These are phyloP conservation scores for Heliamphora pulchella DNA, from an alignment of 179 eudicot species.

Conservation along the genomic window DNA sequence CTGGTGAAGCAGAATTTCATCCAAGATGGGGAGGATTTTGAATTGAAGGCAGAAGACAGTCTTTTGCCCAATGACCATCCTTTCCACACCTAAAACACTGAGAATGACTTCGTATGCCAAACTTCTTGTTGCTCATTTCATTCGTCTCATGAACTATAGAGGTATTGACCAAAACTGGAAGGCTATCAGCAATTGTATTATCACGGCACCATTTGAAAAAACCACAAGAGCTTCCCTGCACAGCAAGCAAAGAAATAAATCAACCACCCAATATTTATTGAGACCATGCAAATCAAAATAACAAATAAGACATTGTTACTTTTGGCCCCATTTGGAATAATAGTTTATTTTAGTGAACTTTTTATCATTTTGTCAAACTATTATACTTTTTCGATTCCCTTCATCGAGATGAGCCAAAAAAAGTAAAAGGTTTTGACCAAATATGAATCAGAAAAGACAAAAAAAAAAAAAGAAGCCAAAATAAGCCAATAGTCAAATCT, in stretches of 20 bases:
- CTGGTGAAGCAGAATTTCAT: constrained; percentile 5
- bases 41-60: constrained; percentile 22
- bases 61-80: constrained; percentile 45
- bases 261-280: background rate
- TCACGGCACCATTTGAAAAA: constrained; percentile 30
- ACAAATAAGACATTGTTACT: background rate
- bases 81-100: constrained; percentile 34
- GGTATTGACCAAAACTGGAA: constrained; percentile 4
- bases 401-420: no score
- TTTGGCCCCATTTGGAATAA: background rate
- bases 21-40: background rate
- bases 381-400: no score
- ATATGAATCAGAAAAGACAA: no score
- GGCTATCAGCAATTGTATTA: constrained; percentile 15
- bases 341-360: no score
- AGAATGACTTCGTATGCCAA: constrained; percentile 14
- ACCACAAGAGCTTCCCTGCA: constrained; percentile 30
- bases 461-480: no score
- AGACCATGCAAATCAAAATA: background rate
- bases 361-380: no score
- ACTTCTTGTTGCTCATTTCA: constrained; percentile 20
- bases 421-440: no score
- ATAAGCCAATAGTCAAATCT: no score
- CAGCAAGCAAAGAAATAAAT: background rate
- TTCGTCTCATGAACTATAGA: constrained; percentile 15